phyloP scores from a whole-genome alignment of 2,329 filamentous ascomycete species.

The Diplodia scrobiculata region DNA sequence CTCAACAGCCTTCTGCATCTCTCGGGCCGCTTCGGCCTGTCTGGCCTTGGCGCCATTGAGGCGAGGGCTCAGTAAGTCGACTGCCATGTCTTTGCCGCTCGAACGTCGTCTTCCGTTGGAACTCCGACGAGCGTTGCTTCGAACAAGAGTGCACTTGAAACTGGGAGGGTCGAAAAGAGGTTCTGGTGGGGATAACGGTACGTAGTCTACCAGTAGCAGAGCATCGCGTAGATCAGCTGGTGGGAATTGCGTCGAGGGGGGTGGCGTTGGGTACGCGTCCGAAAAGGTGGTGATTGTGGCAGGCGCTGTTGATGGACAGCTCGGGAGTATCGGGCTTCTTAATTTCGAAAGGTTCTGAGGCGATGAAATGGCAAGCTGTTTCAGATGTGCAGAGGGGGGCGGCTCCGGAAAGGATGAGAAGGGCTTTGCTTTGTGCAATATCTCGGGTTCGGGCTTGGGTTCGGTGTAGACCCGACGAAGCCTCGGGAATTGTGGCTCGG shows the following conservation, averaged over 20 bases:
- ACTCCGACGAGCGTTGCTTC: conserved; percentile 22
- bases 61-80: conserved; percentile 20
- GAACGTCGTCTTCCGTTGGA: conserved; percentile 13
- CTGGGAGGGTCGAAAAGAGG: not conserved
- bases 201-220: not conserved
- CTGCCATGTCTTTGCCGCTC: conserved; percentile 21
- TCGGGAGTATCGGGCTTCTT: not conserved
- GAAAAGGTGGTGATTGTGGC: not conserved
- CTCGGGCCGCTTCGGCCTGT: conserved; percentile 68
- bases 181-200: conserved; percentile 1
- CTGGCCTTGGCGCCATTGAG: conserved; percentile 55
- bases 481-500: not conserved
- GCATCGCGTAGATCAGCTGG: conserved; percentile 14
- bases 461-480: conserved; percentile 10
- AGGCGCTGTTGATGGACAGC: not conserved
- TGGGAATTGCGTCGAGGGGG: conserved; percentile 15
- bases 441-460: not conserved
- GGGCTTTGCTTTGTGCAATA: conserved; percentile 1
- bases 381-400: conserved; percentile 1
- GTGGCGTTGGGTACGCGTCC: conserved; percentile 7
- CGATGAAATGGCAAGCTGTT: not conserved
- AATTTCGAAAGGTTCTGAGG: not conserved
- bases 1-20: conserved; percentile 66
- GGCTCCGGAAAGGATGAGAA: conserved; percentile 12
- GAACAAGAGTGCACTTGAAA: conserved; percentile 15